phyloP scores from a whole-genome alignment of 768 basidiomycete genomes.

The Amanita exitialis region DNA sequence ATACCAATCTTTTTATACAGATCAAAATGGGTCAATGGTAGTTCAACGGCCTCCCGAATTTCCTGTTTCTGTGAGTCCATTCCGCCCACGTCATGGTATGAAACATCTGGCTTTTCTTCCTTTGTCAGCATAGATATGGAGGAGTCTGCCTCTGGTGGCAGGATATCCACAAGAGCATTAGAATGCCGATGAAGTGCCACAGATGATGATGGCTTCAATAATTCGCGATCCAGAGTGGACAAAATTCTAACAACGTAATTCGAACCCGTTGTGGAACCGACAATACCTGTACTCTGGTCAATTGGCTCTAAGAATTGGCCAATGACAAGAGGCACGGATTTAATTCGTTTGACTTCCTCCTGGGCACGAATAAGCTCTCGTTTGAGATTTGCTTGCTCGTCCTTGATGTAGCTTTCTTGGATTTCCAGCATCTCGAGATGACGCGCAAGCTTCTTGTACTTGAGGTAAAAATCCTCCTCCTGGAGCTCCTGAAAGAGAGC shows the following conservation, averaged over 20 bases:
- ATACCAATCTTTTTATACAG: conserved; percentile 99
- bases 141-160: conserved; percentile 97
- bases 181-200: conserved; percentile 99
- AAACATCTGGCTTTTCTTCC: conserved; percentile 92
- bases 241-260: conserved; percentile 98
- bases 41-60: conserved; percentile 95
- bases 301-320: conserved; percentile 99
- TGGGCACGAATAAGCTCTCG: conserved; percentile 97
- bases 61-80: conserved; percentile 99
- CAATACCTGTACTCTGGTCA: conserved; percentile 94
- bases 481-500: conserved; percentile 81
- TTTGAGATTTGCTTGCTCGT: conserved; percentile 96
- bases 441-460: conserved; percentile 92
- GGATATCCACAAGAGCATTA: conserved; percentile 95
- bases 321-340: conserved; percentile 96
- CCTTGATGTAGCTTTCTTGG: conserved; percentile 95
- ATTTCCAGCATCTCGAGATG: conserved; percentile 94
- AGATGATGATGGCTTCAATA: conserved; percentile 93
- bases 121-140: conserved; percentile 91
- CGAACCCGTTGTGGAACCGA: conserved; percentile 94
- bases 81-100: conserved; percentile 92
- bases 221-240: conserved; percentile 92
- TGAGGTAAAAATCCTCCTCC: conserved; percentile 90
- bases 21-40: conserved; percentile 94
- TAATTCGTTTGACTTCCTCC: conserved; percentile 98